Conservation (phyloP, 2,329 filamentous ascomycete genomes). For the Hawksworthiomyces lignivorus region DNA sequence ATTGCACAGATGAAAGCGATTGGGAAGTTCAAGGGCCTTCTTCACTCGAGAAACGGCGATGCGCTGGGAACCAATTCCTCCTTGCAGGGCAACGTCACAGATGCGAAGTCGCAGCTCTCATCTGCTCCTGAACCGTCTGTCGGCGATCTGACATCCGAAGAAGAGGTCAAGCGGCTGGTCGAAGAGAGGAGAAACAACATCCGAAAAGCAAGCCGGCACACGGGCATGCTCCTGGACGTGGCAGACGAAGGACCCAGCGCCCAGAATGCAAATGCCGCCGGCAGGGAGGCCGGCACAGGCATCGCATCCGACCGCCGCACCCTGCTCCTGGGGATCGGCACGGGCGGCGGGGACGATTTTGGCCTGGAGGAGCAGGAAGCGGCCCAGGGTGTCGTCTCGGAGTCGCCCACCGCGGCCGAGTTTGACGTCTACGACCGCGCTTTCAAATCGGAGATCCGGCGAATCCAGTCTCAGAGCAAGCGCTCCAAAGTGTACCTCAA, state of each 20-base stretch:
- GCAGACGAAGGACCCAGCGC: neutral
- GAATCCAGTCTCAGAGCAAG: conserved; percentile 45
- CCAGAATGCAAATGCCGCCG: too few relatives aligned
- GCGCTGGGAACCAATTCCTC: neutral
- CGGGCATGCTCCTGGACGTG: conserved; percentile 9
- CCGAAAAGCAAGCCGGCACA: conserved; percentile 21
- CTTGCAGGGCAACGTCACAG: neutral
- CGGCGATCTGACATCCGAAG: conserved; percentile 11
- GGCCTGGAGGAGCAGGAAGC: conserved; percentile 27
- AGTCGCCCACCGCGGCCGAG: conserved; percentile 77
- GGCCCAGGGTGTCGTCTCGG: conserved; percentile 52
- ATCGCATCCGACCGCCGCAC: conserved; percentile 55
- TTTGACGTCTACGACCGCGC: conserved; percentile 85
- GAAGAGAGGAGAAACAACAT: conserved; percentile 37
- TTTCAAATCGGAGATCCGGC: conserved; percentile 72
- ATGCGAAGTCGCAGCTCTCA: neutral
- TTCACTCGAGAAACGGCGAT: conserved; percentile 33
- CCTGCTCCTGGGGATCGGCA: conserved; percentile 70
- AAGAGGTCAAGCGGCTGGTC: conserved; percentile 43
- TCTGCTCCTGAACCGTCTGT: neutral
- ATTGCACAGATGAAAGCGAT: conserved; percentile 74
- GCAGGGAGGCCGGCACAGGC: conserved; percentile 54
- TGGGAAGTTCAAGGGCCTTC: conserved; percentile 72
- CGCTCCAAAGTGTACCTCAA: conserved; percentile 40
- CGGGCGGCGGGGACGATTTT: conserved; percentile 46